phyloP scores from a whole-genome alignment of 1,139 yeast genomes.

The Geotrichum carabidarum region DNA sequence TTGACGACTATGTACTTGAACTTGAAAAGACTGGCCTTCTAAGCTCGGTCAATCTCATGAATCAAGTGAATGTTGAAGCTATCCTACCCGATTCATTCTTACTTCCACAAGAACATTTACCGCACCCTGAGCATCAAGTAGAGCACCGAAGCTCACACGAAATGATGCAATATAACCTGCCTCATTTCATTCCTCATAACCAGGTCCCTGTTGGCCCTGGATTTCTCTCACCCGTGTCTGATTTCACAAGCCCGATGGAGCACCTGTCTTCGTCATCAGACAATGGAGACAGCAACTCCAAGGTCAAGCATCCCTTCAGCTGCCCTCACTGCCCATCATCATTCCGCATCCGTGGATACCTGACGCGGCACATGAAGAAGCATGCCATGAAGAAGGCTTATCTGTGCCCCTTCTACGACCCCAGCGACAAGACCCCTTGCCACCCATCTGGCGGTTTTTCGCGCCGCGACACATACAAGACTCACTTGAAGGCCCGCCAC shows the following conservation, averaged over 20 bases:
- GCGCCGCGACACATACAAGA: constrained; percentile 91
- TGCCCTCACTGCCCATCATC: constrained; percentile 68
- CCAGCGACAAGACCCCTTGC: constrained; percentile 43
- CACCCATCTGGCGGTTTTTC: constrained; percentile 94
- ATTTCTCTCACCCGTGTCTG: neutral
- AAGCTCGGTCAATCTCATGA: neutral
- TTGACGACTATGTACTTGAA: constrained; percentile 1
- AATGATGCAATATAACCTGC: neutral
- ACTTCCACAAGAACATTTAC: neutral
- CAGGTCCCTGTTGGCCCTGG: constrained; percentile 1
- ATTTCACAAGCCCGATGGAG: neutral
- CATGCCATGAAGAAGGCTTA: constrained; percentile 85
- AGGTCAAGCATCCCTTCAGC: neutral
- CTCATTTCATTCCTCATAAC: neutral
- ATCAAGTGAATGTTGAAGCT: neutral
- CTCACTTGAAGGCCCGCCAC: constrained; percentile 88
- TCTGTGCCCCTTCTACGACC: constrained; percentile 75
- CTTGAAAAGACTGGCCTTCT: neutral
- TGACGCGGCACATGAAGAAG: constrained; percentile 88
- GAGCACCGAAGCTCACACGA: neutral
- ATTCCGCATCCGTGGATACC: constrained; percentile 80
- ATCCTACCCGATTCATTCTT: neutral
- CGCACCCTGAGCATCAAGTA: neutral
- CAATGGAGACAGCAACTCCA: neutral
- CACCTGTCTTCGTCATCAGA: neutral